Percentiles rank a stretch among this genome's conserved stretches.
phyloP scores from a whole-genome alignment of 345 rosid species.

The Noccaea bulbosa region DNA sequence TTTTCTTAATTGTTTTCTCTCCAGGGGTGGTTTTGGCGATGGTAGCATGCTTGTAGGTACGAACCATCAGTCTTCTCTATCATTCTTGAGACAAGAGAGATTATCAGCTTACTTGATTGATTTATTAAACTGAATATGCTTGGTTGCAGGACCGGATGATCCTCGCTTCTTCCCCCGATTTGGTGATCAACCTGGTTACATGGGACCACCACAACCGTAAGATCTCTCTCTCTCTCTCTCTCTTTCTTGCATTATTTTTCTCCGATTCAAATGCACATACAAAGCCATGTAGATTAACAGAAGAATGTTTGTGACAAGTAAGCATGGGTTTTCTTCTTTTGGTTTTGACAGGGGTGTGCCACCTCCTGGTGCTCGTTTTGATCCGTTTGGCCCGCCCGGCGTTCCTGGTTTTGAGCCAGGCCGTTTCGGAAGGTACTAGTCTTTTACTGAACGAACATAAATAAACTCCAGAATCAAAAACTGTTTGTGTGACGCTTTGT shows the following conservation, averaged over 20 bases:
- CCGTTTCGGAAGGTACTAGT: slow-evolving; percentile 67
- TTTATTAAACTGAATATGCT: slow-evolving; percentile 21
- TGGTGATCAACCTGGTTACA: slow-evolving; percentile 46
- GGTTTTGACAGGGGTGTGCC: slow-evolving; percentile 65
- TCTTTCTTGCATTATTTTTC: slow-evolving; percentile 4
- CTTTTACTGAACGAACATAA: neutral
- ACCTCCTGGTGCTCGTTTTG: slow-evolving; percentile 95
- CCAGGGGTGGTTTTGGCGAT: slow-evolving; percentile 62
- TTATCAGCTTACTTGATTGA: slow-evolving; percentile 10
- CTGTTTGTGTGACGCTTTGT: slow-evolving; percentile 16
- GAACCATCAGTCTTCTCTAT: slow-evolving; percentile 7
- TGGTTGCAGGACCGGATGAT: slow-evolving; percentile 73
- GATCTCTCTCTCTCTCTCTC: slow-evolving; percentile 30
- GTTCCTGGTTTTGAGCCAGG: slow-evolving; percentile 84
- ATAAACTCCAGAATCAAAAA: neutral
- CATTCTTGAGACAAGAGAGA: slow-evolving; percentile 10
- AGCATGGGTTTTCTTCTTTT: neutral
- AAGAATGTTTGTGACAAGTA: slow-evolving; percentile 1
- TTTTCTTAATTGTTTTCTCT: slow-evolving; percentile 17
- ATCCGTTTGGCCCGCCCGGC: slow-evolving; percentile 88
- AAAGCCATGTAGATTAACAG: slow-evolving; percentile 3
- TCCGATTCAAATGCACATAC: slow-evolving; percentile 12
- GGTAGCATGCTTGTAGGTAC: slow-evolving; percentile 85
- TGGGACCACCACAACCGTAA: slow-evolving; percentile 63
- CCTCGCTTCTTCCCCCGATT: slow-evolving; percentile 64